These are phyloP conservation scores for Tylopilus cervinicoccineus DNA, from an alignment of 768 basidiomycete genomes.

Conservation along the genomic window DNA sequence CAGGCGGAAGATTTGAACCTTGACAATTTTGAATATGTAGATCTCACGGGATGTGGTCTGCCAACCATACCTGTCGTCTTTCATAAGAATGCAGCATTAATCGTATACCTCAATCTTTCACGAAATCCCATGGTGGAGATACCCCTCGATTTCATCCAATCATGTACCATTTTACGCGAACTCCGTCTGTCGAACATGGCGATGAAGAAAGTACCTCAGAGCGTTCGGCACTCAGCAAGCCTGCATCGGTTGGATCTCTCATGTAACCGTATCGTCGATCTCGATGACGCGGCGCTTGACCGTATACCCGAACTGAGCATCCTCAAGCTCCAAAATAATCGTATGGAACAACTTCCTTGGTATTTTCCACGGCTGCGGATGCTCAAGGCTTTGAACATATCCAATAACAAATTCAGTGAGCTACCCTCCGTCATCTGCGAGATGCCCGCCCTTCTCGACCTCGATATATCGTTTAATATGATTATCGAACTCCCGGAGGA, in stretches of 20 bases:
- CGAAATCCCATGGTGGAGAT: conserved; percentile 96
- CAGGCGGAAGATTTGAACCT: conserved; percentile 74
- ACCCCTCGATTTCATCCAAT: conserved; percentile 93
- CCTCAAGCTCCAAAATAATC: conserved; percentile 86
- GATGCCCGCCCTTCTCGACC: conserved; percentile 69
- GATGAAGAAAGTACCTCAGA: conserved; percentile 88
- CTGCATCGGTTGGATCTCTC: conserved; percentile 84
- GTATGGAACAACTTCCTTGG: conserved; percentile 81
- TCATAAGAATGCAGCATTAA: conserved; percentile 78
- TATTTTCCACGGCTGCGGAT: conserved; percentile 73
- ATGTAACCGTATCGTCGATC: conserved; percentile 84
- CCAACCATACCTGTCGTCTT: conserved; percentile 86
- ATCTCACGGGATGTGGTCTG: conserved; percentile 75
- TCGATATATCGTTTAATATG: conserved; percentile 94
- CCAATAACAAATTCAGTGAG: conserved; percentile 86
- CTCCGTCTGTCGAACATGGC: conserved; percentile 88
- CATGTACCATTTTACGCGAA: conserved; percentile 78
- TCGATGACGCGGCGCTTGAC: conserved; percentile 83
- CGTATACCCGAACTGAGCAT: conserved; percentile 64
- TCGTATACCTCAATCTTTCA: conserved; percentile 82
- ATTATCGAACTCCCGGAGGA: conserved; percentile 78
- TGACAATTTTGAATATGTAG: conserved; percentile 72
- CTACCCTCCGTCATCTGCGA: conserved; percentile 75
- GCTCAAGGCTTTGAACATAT: conserved; percentile 83
- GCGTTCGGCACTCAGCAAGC: conserved; percentile 68